Conservation (phyloP, 2,329 filamentous ascomycete genomes). For the Penicillium occitanis region DNA sequence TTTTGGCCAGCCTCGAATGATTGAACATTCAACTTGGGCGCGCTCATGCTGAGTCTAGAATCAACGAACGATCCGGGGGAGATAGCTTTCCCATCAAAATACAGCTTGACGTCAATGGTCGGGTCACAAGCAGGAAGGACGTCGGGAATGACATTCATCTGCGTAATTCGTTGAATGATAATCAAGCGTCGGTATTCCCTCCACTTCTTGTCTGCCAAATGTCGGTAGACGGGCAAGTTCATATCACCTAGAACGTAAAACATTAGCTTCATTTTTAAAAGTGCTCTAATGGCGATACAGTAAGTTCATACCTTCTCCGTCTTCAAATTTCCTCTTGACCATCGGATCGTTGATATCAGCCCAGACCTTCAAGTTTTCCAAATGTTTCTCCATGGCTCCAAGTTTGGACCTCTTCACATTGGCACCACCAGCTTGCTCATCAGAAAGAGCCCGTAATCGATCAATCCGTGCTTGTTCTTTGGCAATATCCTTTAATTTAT, state of each 20-base stretch:
- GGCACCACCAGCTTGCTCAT: conserved; percentile 62
- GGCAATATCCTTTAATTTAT: conserved; percentile 75
- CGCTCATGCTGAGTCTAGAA: conserved; percentile 68
- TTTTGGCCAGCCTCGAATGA: conserved; percentile 79
- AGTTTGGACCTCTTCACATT: conserved; percentile 65
- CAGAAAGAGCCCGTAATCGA: conserved; percentile 60
- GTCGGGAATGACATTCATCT: conserved; percentile 87
- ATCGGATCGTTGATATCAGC: conserved; percentile 94
- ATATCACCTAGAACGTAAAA: conserved; percentile 70
- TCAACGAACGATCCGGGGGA: conserved; percentile 76
- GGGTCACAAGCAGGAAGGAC: conserved; percentile 78
- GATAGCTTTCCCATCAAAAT: conserved; percentile 70
- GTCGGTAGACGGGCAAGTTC: conserved; percentile 93
- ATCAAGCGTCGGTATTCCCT: conserved; percentile 75
- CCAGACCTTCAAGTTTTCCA: conserved; percentile 80
- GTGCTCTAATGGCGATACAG: background rate
- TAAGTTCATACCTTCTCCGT: conserved; percentile 69
- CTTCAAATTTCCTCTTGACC: conserved; percentile 91
- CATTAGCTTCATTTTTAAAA: background rate
- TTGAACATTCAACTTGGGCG: conserved; percentile 78
- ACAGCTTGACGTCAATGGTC: conserved; percentile 74
- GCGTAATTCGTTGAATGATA: conserved; percentile 78
- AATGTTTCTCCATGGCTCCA: conserved; percentile 65
- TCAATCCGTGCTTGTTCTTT: conserved; percentile 68
- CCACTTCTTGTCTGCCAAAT: conserved; percentile 87